These are phyloP conservation scores for Pistacia integerrima DNA, from an alignment of 345 rosid genomes.

Conservation along the genomic window DNA sequence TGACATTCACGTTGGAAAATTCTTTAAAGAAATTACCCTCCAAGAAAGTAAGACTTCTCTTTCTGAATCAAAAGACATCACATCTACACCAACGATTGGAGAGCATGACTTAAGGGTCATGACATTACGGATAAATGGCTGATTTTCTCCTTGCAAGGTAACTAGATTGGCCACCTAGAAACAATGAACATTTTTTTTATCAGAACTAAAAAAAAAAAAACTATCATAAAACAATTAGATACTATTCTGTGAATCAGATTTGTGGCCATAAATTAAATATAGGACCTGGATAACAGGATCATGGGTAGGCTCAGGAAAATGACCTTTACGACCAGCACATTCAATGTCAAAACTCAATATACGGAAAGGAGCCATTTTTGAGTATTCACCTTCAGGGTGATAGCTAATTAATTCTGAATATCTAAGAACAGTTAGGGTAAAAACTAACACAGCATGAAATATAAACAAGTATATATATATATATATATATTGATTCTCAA, in stretches of 20 bases:
- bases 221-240: slow-evolving; percentile 9
- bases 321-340: slow-evolving; percentile 99
- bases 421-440: slow-evolving; percentile 54
- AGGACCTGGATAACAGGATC: slow-evolving; percentile 98
- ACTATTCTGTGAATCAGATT: slow-evolving; percentile 1
- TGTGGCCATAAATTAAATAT: slow-evolving; percentile 4
- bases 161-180: slow-evolving; percentile 92
- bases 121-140: slow-evolving; percentile 87
- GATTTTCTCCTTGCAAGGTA: slow-evolving; percentile 87
- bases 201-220: slow-evolving; percentile 5
- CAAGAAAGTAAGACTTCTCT: slow-evolving; percentile 93
- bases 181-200: slow-evolving; percentile 21
- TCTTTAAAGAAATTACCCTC: slow-evolving; percentile 60
- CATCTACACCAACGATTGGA: slow-evolving; percentile 91
- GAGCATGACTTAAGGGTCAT: slow-evolving; percentile 96
- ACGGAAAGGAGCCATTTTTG: slow-evolving; percentile 99
- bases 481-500: no score
- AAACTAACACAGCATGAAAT: slow-evolving; percentile 3
- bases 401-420: slow-evolving; percentile 83
- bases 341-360: slow-evolving; percentile 96
- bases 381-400: slow-evolving; percentile 87
- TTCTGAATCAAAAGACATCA: slow-evolving; percentile 89
- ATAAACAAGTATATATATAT: neutral
- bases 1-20: slow-evolving; percentile 7
- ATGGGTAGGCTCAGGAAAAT: slow-evolving; percentile 97